Evolutionary conservation across 768 basidiomycete genomes (phyloP), one percentile per base, ranked within the genome.

Genomic region (Boletus huronensis): DNA sequence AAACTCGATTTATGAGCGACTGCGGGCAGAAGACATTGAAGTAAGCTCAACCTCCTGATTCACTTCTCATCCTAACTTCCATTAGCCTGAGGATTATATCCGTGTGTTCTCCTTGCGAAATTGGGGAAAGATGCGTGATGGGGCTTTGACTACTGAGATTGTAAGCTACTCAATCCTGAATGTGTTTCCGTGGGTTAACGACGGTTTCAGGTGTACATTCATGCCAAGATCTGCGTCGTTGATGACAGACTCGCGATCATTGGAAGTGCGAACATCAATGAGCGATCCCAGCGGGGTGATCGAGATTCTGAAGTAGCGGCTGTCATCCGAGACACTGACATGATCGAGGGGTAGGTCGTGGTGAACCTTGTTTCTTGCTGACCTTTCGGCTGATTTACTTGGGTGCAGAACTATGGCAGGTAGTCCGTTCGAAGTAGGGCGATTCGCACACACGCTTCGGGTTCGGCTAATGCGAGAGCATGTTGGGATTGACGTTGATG

Each of bases 221-320:
- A 96, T 66, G 89, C 42, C 28, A 62, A 75, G 60, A 50, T 78
- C 19, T 87, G 87, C 62, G 85, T 98, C 51, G 94, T 98, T 5
- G 97, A 99, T 68, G 96, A 99, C 68, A 85, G 97, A 49, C 75
- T 94, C 53, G 93, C 83, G 31, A 93, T 97, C 65, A 97, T 97
- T 59, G 93, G 93, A 16, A 94, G 93, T 51, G 96, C 96, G 17
- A 98, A 97, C 69, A 93, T 99, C 75, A 98, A 99, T 66, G 97
- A 99, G 68, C 84, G 97, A 35, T 96, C 93, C 14, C 91, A 92
- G 66, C 81, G 93, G 28, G 97, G 97, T 23, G 96, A 99, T 69
- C 86, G 97, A 28, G 97, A 99, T 70, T 98, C 96, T 3, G 97
- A 99, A 68, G 70, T 98, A 32, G 93, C 93, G 3, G 85, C 90